phyloP scores from a whole-genome alignment of 176 grass and related monocot species.

The Aegilops tauschii region DNA sequence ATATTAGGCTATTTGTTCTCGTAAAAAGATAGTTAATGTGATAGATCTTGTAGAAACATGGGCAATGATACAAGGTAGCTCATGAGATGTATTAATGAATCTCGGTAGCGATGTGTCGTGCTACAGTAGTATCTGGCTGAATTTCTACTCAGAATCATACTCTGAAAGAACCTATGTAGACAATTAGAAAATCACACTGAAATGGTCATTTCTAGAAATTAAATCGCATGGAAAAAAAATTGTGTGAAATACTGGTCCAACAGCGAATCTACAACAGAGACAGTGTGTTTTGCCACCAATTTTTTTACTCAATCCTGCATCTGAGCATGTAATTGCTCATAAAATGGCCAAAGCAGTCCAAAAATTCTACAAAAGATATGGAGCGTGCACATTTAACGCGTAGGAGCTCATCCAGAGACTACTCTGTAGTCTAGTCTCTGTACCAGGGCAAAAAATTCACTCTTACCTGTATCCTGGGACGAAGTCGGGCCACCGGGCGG shows the following conservation, averaged over 20 bases:
- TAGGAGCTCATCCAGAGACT: neutral
- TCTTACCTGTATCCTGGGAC: conserved; percentile 70
- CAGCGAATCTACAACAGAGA: neutral
- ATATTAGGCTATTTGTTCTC: neutral
- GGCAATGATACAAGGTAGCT: neutral
- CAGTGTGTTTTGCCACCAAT: neutral
- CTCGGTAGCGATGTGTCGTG: neutral
- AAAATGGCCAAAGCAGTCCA: neutral
- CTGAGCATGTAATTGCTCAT: neutral
- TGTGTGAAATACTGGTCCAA: neutral
- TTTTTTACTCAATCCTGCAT: neutral
- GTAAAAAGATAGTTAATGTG: neutral
- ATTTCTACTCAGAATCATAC: neutral
- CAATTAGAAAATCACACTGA: neutral
- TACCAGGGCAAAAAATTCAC: neutral
- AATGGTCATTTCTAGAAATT: neutral
- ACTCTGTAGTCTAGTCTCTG: neutral
- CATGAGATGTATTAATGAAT: neutral
- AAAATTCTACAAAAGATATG: neutral
- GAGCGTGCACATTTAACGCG: neutral
- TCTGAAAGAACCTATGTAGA: neutral
- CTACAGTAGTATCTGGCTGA: neutral
- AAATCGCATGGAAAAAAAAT: neutral
- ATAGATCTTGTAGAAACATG: neutral
- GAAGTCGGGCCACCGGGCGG: conserved; percentile 74